Base-by-base conservation (phyloP, 2,329 filamentous ascomycete genomes). In the Verticillium isaacii region DNA sequence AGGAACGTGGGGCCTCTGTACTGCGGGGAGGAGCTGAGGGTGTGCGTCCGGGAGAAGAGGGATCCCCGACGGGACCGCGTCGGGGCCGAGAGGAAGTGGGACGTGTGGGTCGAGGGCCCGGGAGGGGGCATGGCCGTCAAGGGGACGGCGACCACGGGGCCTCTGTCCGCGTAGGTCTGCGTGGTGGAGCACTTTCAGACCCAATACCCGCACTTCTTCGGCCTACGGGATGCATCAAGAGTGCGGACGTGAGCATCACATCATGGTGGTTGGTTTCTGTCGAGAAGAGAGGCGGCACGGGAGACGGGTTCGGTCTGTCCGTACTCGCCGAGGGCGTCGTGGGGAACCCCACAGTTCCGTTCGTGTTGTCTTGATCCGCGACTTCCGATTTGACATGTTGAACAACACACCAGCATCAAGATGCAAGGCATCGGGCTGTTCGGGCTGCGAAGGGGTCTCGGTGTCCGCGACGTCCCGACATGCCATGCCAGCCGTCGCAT, bases 1-100 rank as follows among this genome's bases (percentile, higher is more conserved):
- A 85, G 87, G 58, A 97, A 97, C 72, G 74, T 96, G 32, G 86
- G 89, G 11, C 93, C 94, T 15, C 77, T 98, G 23, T 96, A 92
- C 72, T 91, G 87, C 34, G 80, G 84, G 54, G 89, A 95, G 73
- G 74, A 83, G 58, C 80, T 96, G 75, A 85, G 75, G 34, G 80
- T 97, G 4, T 94, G 91, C 68, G 82, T 89, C 15, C 82, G 84
- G 64, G 77, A 66, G 76, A 62, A 79, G 73, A 75, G 75, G 72
- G 8, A 9, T 11, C 34, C 45, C 45, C n/a, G 19, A 23, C 9
- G 45, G 19, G 60, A 73, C 78, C 15, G 14, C 8, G 15, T 73
- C 71, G 8, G 15, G 71, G 74, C 34, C 59, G 70, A 65, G 23
- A 65, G 70, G 25, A 75, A 70, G 50, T 89, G 82, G 80, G 83